Base-by-base conservation (phyloP, 495 filamentous ascomycete species). In the Cercophora scortea region DNA sequence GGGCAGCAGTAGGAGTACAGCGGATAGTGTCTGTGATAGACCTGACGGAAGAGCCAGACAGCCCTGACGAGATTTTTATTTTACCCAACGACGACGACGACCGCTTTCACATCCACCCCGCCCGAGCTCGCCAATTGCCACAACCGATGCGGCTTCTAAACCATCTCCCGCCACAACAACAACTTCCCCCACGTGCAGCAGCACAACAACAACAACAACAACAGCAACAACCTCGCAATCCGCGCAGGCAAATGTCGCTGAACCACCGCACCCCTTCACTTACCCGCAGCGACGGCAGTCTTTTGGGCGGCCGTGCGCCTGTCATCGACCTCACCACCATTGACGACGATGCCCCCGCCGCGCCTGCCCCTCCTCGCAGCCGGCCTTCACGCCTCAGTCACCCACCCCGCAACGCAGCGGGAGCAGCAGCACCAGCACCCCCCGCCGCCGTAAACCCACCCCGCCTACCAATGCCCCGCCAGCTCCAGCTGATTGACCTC, bases 11-110 rank as follows among this genome's bases (percentile, higher is more conserved):
- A 19, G 12, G 18, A 43, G 15, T 9, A 43, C 15, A 10, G 13
- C 9, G 38, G 7, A 39, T 11, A 13, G 48, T 45, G 10, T 38
- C 53, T 18, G 53, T 68, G 8, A 69, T 77, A 25, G 74, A 77
- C 46, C 52, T 77, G 16, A 77, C 74, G 1, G 63, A 55, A 16
- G 72, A 74, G 40, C 61, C 64, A 8, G 67, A 69, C 52, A 53
- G 51, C 34, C 51, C 57, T 1, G 58, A 56, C 1, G 47, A 57
- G 25, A 25, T 25, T 25, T 5, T 25, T 2, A 25, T 25, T 25
- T 25, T 25, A 25, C 25, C 25, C 25, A 25, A 25, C 5, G 25
- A 25, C 25, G 25, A 2, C 25, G 25, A 25, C 25, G 25, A 25
- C n/a, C n/a, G n/a, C 5, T 25, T 25, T 2, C 25, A 25, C 25